phyloP scores from a whole-genome alignment of 2,329 filamentous ascomycete species.

The Colletotrichum aenigma region DNA sequence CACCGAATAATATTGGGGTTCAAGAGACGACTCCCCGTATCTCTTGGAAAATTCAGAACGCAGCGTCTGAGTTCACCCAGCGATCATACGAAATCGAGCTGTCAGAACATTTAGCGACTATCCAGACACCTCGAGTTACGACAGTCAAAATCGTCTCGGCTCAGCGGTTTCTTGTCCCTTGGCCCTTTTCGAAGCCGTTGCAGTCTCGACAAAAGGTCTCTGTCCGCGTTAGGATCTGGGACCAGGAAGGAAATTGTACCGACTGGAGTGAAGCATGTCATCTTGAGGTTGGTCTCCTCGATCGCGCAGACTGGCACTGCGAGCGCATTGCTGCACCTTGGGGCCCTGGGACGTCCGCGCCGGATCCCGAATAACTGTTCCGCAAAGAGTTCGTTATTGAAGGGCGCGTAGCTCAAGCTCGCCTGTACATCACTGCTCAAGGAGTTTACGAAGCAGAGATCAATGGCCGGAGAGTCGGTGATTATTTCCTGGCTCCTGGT shows the following conservation, averaged over 20 bases:
- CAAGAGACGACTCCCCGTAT: background rate
- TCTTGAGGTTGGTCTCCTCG: slow-evolving; percentile 39
- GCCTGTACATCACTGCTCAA: slow-evolving; percentile 50
- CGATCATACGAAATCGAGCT: background rate
- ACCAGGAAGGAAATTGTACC: slow-evolving; percentile 12
- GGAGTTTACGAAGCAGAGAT: slow-evolving; percentile 52
- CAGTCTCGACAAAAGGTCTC: slow-evolving; percentile 30
- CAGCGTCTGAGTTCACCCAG: background rate
- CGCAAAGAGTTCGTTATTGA: slow-evolving; percentile 35
- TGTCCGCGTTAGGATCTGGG: slow-evolving; percentile 36
- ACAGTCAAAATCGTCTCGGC: background rate
- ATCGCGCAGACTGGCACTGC: slow-evolving; percentile 32
- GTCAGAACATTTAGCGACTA: background rate
- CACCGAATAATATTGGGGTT: background rate
- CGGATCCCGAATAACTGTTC: slow-evolving; percentile 29
- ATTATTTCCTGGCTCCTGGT: slow-evolving; percentile 50
- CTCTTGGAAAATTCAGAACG: background rate
- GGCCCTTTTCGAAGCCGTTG: slow-evolving; percentile 39
- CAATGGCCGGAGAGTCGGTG: slow-evolving; percentile 47
- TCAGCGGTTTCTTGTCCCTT: slow-evolving; percentile 31
- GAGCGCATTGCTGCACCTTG: slow-evolving; percentile 32
- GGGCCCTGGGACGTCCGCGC: slow-evolving; percentile 25
- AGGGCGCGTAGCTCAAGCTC: slow-evolving; percentile 31
- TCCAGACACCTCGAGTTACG: background rate
- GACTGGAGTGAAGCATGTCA: slow-evolving; percentile 29